A percentile compares a stretch with the other conserved stretches of the same genome.
These are phyloP conservation scores for Aphanomyces euteiches DNA, from an alignment of 352 stramenopile genomes.

Conservation along the genomic window DNA sequence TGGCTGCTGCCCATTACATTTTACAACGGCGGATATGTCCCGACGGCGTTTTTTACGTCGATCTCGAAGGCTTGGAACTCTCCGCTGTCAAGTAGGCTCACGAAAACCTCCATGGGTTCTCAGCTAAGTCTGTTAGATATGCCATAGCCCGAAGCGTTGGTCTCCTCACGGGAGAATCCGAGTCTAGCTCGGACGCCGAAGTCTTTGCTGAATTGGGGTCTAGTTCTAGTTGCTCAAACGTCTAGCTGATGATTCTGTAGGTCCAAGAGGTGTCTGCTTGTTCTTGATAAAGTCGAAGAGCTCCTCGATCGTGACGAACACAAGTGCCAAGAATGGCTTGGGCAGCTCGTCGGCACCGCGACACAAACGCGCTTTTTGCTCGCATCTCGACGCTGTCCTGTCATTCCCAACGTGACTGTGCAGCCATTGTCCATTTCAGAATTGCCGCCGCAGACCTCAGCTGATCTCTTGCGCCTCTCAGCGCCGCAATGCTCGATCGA, in stretches of 20 bases:
- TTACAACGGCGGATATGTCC: conserved; percentile 73
- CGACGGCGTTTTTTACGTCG: conserved; percentile 79
- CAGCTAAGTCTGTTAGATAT: conserved; percentile 34
- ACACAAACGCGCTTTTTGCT: conserved; percentile 64
- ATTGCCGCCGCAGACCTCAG: conserved; percentile 61
- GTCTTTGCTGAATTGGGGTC: conserved; percentile 62
- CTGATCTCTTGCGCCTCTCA: conserved; percentile 61
- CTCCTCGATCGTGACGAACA: conserved; percentile 71
- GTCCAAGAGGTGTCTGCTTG: conserved; percentile 61
- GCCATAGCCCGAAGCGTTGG: conserved; percentile 76
- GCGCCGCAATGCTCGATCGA: conserved; percentile 57
- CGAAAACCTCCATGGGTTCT: background rate
- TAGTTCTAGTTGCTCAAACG: no score
- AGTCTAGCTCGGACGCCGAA: conserved; percentile 51
- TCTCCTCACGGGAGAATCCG: conserved; percentile 58
- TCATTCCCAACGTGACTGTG: conserved; percentile 72
- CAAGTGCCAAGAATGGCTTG: conserved; percentile 63
- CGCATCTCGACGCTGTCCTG: conserved; percentile 61
- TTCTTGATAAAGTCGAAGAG: conserved; percentile 79
- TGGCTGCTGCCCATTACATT: conserved; percentile 75
- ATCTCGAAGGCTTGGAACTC: conserved; percentile 75
- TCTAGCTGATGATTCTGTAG: conserved; percentile 30
- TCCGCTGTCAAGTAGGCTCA: conserved; percentile 52
- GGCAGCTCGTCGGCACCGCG: conserved; percentile 64
- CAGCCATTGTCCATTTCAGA: conserved; percentile 75